phyloP scores from a whole-genome alignment of 176 grass and related monocot species.

The Zea luxurians region DNA sequence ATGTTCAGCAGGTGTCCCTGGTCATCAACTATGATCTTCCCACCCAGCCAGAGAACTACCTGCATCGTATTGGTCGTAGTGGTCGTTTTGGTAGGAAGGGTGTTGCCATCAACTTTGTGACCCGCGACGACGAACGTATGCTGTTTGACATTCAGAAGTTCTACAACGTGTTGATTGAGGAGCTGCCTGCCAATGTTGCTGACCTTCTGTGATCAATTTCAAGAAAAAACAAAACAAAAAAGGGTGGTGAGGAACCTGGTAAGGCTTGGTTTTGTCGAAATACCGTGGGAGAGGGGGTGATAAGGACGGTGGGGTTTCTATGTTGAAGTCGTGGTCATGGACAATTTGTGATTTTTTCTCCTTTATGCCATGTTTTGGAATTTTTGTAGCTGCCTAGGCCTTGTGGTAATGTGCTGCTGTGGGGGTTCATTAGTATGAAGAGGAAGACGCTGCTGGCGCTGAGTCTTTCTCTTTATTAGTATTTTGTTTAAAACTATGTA shows the following conservation, averaged over 20 bases:
- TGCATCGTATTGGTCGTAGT: slow-evolving; percentile 88
- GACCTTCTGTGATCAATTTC: slow-evolving; percentile 72
- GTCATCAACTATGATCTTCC: slow-evolving; percentile 94
- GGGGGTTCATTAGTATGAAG: slow-evolving; percentile 31
- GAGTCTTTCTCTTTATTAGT: slow-evolving; percentile 34
- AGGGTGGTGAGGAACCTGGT: slow-evolving; percentile 23
- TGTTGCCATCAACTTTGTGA: slow-evolving; percentile 92
- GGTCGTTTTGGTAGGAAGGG: slow-evolving; percentile 89
- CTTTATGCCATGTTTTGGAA: slow-evolving; percentile 63
- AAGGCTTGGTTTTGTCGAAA: slow-evolving; percentile 58
- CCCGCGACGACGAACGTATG: slow-evolving; percentile 85
- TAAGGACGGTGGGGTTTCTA: slow-evolving; percentile 33
- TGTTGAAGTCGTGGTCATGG: slow-evolving; percentile 47
- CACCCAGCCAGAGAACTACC: slow-evolving; percentile 89
- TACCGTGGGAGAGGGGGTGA: slow-evolving; percentile 34
- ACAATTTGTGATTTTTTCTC: slow-evolving; percentile 49
- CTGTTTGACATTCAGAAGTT: slow-evolving; percentile 87
- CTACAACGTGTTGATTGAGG: slow-evolving; percentile 85
- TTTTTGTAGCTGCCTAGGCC: slow-evolving; percentile 68
- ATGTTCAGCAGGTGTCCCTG: slow-evolving; percentile 88
- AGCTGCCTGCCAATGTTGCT: slow-evolving; percentile 83
- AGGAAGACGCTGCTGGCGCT: slow-evolving; percentile 29
- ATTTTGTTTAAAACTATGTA: slow-evolving; percentile 49
- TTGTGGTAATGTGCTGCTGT: slow-evolving; percentile 44
- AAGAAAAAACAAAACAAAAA: slow-evolving; percentile 9